phyloP scores from a whole-genome alignment of 148 eudicot species.

The Drosera capensis region DNA sequence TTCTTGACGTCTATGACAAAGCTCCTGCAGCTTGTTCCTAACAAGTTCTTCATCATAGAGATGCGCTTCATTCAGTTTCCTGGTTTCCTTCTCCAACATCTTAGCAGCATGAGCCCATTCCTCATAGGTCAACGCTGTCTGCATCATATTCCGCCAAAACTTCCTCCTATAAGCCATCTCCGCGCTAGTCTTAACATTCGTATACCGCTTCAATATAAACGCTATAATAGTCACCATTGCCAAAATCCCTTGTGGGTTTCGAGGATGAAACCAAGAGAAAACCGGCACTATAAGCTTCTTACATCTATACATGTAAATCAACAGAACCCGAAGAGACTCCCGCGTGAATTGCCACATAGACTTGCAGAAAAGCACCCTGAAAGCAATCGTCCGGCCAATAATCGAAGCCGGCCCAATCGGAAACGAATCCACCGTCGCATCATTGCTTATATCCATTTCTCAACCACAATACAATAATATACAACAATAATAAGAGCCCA shows the following conservation, averaged over 20 bases:
- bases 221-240: slow-evolving; percentile 63
- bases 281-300: slow-evolving; percentile 33
- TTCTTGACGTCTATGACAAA: slow-evolving; percentile 65
- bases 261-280: slow-evolving; percentile 82
- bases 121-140: slow-evolving; percentile 59
- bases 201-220: slow-evolving; percentile 59
- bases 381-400: slow-evolving; percentile 76
- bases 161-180: slow-evolving; percentile 83
- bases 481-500: not conserved
- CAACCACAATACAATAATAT: not conserved
- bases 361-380: slow-evolving; percentile 65
- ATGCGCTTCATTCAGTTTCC: slow-evolving; percentile 49
- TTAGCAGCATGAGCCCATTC: slow-evolving; percentile 96
- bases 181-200: slow-evolving; percentile 63
- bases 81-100: slow-evolving; percentile 73
- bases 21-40: slow-evolving; percentile 77
- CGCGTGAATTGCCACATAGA: slow-evolving; percentile 58
- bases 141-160: slow-evolving; percentile 96
- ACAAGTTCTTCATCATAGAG: slow-evolving; percentile 83
- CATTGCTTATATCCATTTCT: slow-evolving; percentile 75
- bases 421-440: slow-evolving; percentile 63
- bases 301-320: slow-evolving; percentile 20
- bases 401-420: slow-evolving; percentile 66
- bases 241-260: slow-evolving; percentile 77
- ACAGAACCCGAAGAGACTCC: slow-evolving; percentile 20